phyloP scores from a whole-genome alignment of 2,329 filamentous ascomycete genomes.

The Blastomyces gilchristii region DNA sequence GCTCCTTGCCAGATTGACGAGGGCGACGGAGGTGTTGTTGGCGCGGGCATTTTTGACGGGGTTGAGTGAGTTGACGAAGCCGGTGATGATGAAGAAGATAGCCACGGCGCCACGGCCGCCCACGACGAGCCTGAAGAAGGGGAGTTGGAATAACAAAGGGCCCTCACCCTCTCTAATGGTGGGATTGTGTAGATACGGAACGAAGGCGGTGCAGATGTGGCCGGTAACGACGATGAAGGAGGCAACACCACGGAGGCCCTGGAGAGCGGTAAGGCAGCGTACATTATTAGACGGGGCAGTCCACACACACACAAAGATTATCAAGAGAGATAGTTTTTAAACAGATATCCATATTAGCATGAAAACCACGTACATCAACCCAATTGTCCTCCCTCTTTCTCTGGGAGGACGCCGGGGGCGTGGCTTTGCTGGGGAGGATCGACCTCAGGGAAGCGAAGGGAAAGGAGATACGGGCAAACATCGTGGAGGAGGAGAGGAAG shows the following conservation, averaged over 20 bases:
- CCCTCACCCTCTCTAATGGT: conserved; percentile 17
- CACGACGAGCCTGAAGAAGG: conserved; percentile 21
- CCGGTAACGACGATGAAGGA: conserved; percentile 36
- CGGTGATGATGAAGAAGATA: conserved; percentile 24
- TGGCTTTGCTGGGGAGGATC: neutral
- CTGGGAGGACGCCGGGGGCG: conserved; percentile 8
- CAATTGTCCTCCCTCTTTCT: conserved; percentile 19
- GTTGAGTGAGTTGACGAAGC: conserved; percentile 24
- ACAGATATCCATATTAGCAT: no score
- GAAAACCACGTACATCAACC: conserved; percentile 17
- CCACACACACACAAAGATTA: neutral
- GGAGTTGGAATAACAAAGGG: conserved; percentile 20
- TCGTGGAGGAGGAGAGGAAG: neutral
- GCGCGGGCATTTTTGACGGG: conserved; percentile 19
- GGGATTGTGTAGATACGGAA: conserved; percentile 32
- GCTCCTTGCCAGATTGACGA: conserved; percentile 19
- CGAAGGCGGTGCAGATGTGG: conserved; percentile 34
- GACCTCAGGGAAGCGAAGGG: neutral
- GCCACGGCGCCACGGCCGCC: conserved; percentile 21
- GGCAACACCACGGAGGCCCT: conserved; percentile 36
- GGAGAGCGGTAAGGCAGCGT: no score
- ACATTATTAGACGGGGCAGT: no score
- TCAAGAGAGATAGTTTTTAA: no score
- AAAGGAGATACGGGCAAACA: neutral
- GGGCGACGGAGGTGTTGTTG: conserved; percentile 17